Evolutionary conservation across 192 early-diverging fungal species (phyloP), one percentile per base, ranked within the genome.

Genomic region (Thamnidium elegans): DNA sequence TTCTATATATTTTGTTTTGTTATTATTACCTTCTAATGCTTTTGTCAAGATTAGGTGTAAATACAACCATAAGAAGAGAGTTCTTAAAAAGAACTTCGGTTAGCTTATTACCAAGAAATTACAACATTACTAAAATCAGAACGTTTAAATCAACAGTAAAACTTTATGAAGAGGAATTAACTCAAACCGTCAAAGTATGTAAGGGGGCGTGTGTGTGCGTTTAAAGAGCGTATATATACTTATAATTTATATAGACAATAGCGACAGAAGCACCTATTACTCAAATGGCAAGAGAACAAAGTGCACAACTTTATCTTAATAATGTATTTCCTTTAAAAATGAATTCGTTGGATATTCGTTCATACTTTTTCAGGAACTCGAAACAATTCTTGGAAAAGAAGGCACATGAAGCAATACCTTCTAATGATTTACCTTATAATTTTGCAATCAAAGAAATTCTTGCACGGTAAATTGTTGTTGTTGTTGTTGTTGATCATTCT

Each of bases 361-460:
- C 72, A 46, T 47, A 59, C 2, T n/a, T 79, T 1, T 73, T 74
- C 30, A 21, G 58, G 17, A 63, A 63, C 8, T 63, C 64, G 11
- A 44, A 58, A 21, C 4, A 17, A 3, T 68, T 60, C 7, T 52
- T 77, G 14, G 63, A 74, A 39, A 19, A 15, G n/a, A 56, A 55
- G 20, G 46, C 68, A 2, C 32, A 55, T n/a, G 48, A 62, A 20
- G 58, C 47, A 30, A 50, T 81, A n/a, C 71, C 79, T 10, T 77
- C 76, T 20, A 58, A 72, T 10, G 72, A 63, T 8, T 66, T 87
- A 62, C 85, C 84, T 15, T 69, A 71, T 60, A 63, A 80, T 9
- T 84, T 84, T 52, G 66, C 68, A 19, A 61, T 85, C 30, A 68
- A 66, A 50, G 72, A 76, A 15, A 72, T 84, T 26, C 74, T 74